A percentile compares a stretch with the other conserved stretches of the same genome.
Conservation (phyloP, 2,329 filamentous ascomycete species). For the Hortaea werneckii region DNA sequence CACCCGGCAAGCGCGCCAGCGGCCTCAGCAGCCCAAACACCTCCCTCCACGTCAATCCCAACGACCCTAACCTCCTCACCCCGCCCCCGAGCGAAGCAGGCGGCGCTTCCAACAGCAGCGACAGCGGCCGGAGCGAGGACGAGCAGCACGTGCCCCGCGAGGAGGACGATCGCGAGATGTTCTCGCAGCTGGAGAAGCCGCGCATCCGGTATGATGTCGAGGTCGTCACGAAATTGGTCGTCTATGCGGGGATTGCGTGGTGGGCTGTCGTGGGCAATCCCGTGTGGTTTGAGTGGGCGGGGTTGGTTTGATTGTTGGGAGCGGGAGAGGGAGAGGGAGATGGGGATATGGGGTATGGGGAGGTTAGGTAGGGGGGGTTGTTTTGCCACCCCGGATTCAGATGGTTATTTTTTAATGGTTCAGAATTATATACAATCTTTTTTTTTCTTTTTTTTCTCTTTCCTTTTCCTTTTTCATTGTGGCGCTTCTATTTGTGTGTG, state of each 20-base stretch:
- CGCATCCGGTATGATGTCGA: slow-evolving; percentile 96
- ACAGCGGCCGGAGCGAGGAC: slow-evolving; percentile 25
- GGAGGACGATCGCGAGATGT: slow-evolving; percentile 52
- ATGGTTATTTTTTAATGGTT: too few relatives aligned
- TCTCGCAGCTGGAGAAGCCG: slow-evolving; percentile 71
- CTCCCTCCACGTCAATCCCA: slow-evolving; percentile 17
- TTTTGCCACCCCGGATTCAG: too few relatives aligned
- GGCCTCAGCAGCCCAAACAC: not conserved
- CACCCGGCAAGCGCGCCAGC: not conserved
- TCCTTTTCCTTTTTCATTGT: too few relatives aligned
- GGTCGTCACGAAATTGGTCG: slow-evolving; percentile 90
- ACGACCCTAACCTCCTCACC: slow-evolving; percentile 25
- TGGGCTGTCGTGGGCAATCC: slow-evolving; percentile 68
- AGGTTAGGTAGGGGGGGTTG: too few relatives aligned
- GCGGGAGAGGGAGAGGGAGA: not conserved
- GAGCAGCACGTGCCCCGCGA: slow-evolving; percentile 13
- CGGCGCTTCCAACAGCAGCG: slow-evolving; percentile 10
- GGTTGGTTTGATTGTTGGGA: slow-evolving; percentile 4
- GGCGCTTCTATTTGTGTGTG: too few relatives aligned
- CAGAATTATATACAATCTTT: too few relatives aligned
- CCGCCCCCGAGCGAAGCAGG: slow-evolving; percentile 22
- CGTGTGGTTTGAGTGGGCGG: slow-evolving; percentile 46
- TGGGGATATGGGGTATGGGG: too few relatives aligned
- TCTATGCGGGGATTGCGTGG: slow-evolving; percentile 84
- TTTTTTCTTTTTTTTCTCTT: too few relatives aligned